A percentile compares a stretch with the other conserved stretches of the same genome.
Conservation (phyloP, 441 rosid genomes). For the Euphorbia schlechtendalii region DNA sequence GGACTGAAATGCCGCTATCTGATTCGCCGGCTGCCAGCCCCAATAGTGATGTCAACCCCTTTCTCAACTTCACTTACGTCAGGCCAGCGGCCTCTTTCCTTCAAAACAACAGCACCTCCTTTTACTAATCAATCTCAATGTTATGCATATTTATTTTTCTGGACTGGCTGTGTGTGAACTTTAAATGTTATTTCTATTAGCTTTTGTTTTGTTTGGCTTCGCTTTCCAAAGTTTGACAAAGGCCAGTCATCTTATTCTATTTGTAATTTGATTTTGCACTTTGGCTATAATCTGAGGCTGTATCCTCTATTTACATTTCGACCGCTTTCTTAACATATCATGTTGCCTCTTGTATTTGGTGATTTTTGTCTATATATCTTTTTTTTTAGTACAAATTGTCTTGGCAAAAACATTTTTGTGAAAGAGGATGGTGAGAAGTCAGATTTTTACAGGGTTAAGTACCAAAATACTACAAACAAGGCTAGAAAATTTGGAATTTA, state of each 20-base stretch:
- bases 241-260: neutral
- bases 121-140: constrained; percentile 9
- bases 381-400: no score
- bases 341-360: no score
- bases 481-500: no score
- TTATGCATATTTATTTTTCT: neutral
- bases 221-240: no score
- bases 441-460: no score
- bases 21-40: constrained; percentile 91
- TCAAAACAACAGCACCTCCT: constrained; percentile 31
- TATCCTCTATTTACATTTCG: no score
- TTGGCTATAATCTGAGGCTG: neutral
- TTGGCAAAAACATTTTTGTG: no score
- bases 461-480: no score
- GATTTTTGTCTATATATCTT: no score
- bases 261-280: neutral
- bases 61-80: constrained; percentile 56
- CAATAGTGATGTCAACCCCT: constrained; percentile 49
- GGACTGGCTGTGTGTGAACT: neutral
- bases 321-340: neutral
- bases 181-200: neutral
- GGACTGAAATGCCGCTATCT: constrained; percentile 79
- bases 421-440: no score
- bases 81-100: constrained; percentile 67
- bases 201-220: neutral